Percentiles rank a stretch among this genome's conserved stretches.
phyloP scores from a whole-genome alignment of 768 basidiomycete species.

The Boletellus sp. region DNA sequence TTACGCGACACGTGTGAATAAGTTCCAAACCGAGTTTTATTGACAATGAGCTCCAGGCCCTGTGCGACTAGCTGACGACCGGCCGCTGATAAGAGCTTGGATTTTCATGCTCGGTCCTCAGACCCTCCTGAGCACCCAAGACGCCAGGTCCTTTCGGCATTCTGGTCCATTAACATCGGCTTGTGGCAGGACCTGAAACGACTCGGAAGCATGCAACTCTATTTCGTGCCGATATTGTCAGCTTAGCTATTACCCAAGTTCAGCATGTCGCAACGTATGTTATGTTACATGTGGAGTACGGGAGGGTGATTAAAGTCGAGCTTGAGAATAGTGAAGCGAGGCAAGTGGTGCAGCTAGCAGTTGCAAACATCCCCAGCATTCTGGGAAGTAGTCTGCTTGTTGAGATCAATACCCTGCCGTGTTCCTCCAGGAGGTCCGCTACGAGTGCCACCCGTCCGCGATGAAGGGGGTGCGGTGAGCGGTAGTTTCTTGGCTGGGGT shows the following conservation, averaged over 20 bases:
- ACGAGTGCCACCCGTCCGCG: constrained; percentile 51
- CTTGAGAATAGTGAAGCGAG: constrained; percentile 1
- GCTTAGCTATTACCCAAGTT: constrained; percentile 25
- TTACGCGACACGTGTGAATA: constrained; percentile 49
- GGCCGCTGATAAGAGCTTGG: constrained; percentile 58
- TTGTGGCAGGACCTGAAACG: not conserved
- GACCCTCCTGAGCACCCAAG: constrained; percentile 31
- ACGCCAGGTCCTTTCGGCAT: not conserved
- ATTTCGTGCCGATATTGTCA: constrained; percentile 9
- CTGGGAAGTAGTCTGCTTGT: constrained; percentile 53
- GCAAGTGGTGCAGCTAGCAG: constrained; percentile 45
- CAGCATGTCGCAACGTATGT: constrained; percentile 25
- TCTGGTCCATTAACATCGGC: not conserved
- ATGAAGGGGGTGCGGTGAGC: constrained; percentile 66
- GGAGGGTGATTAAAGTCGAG: constrained; percentile 12
- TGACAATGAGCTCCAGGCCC: constrained; percentile 39
- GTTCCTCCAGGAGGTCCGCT: constrained; percentile 49
- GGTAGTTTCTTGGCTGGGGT: constrained; percentile 81
- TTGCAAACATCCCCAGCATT: constrained; percentile 68
- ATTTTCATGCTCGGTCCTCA: constrained; percentile 47
- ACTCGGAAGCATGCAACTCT: not conserved
- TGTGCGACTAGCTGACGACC: constrained; percentile 39
- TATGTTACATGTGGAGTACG: constrained; percentile 30
- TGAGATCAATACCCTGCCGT: constrained; percentile 75
- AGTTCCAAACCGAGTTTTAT: constrained; percentile 38